phyloP scores from a whole-genome alignment of 164 flowering plant species.

The Chimonanthus praecox region DNA sequence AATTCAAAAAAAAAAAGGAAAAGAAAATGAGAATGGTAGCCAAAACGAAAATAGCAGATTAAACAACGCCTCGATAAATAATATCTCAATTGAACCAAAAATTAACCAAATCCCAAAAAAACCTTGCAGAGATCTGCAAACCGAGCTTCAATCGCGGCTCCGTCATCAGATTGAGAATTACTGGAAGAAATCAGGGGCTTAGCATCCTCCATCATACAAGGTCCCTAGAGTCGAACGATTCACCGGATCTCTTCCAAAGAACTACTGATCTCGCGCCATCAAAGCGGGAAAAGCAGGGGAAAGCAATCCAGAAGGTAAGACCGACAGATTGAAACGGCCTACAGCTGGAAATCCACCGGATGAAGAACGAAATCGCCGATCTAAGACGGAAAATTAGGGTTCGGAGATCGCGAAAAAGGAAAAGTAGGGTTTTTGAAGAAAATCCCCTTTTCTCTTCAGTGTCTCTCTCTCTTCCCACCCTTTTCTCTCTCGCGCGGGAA shows the following conservation, averaged over 20 bases:
- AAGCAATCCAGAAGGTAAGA: not conserved
- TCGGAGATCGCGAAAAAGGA: not conserved
- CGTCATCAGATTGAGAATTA: slow-evolving; percentile 11
- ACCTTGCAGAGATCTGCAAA: slow-evolving; percentile 66
- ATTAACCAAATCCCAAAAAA: not conserved
- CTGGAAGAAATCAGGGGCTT: slow-evolving; percentile 18
- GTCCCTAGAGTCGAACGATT: slow-evolving; percentile 13
- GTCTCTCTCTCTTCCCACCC: slow-evolving; percentile 10
- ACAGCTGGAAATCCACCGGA: not conserved
- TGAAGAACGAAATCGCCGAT: not conserved
- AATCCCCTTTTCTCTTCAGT: slow-evolving; percentile 3
- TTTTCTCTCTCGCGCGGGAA: slow-evolving; percentile 28
- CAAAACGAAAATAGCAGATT: not conserved
- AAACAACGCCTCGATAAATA: not conserved
- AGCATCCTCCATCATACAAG: slow-evolving; percentile 30
- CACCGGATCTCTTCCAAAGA: slow-evolving; percentile 7
- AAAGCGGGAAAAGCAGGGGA: not conserved
- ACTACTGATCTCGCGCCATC: slow-evolving; percentile 10
- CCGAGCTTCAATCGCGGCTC: slow-evolving; percentile 24
- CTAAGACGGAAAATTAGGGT: not conserved
- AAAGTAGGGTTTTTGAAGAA: slow-evolving; percentile 16
- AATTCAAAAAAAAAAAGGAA: no score
- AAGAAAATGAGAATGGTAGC: slow-evolving; percentile 5
- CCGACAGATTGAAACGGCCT: slow-evolving; percentile 1
- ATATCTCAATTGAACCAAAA: not conserved